Conservation (phyloP, 192 early-diverging fungal genomes). For the Kappamyces sp. region DNA sequence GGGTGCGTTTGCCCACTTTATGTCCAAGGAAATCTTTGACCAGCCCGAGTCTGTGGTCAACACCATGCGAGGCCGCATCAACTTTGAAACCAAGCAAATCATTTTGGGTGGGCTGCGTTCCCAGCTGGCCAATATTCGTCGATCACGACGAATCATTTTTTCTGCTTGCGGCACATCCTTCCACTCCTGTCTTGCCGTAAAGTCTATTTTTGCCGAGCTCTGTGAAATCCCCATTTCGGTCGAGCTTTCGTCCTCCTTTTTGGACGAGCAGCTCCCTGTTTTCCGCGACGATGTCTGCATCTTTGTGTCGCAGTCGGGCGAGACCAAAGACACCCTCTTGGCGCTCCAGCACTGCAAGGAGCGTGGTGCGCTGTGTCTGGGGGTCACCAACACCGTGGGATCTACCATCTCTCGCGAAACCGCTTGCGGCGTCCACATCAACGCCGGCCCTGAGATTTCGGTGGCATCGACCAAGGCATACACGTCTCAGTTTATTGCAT, state of each 20-base stretch:
- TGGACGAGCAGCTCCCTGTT: slow-evolving; percentile 52
- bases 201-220: slow-evolving; percentile 54
- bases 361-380: slow-evolving; percentile 57
- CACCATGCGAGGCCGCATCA: slow-evolving; percentile 61
- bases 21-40: slow-evolving; percentile 63
- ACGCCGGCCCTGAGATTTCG: slow-evolving; percentile 57
- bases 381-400: slow-evolving; percentile 62
- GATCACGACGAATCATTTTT: slow-evolving; percentile 55
- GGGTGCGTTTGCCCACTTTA: slow-evolving; percentile 55
- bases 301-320: slow-evolving; percentile 61
- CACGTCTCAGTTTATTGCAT: slow-evolving; percentile 57
- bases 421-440: slow-evolving; percentile 63
- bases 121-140: slow-evolving; percentile 53
- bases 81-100: slow-evolving; percentile 51
- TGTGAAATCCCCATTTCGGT: slow-evolving; percentile 55
- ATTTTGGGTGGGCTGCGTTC: slow-evolving; percentile 48
- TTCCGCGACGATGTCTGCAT: slow-evolving; percentile 62
- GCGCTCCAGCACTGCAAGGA: slow-evolving; percentile 61
- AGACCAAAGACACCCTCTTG: slow-evolving; percentile 56
- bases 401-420: slow-evolving; percentile 57
- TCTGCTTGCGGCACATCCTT: slow-evolving; percentile 57
- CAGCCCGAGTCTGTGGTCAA: slow-evolving; percentile 61
- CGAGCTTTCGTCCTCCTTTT: slow-evolving; percentile 51
- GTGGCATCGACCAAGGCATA: slow-evolving; percentile 63
- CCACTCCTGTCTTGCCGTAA: slow-evolving; percentile 52